Base-by-base conservation (phyloP, 2,329 filamentous ascomycete species). In the Paecilomyces variotii region DNA sequence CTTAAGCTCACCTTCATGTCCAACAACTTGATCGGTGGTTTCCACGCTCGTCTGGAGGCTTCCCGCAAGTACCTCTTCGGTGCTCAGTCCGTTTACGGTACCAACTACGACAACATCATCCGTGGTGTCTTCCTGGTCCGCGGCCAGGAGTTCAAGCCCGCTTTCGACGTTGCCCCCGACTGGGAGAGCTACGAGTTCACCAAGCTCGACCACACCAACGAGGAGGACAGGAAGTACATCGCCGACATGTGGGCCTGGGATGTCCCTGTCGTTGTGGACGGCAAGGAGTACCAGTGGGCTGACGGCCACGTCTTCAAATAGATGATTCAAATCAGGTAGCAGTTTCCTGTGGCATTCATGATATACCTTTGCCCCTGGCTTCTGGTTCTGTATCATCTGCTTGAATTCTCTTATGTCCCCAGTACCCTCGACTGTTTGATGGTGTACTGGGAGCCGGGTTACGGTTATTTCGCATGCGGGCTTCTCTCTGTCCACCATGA, bases 291-390 rank as follows among this genome's bases (percentile, higher is more conserved):
- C 81, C 80, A 86, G 76, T 90, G 88, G 82, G 89, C 89, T 73
- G 88, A 91, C 72, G 94, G 94, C 76, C 97, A 97, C 87, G 91
- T 97, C 77, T 97, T 97, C 89, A 97, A 97, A 85, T 97, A 96
- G 85, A 82, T 63, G 65, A 61, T 57, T 70, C 62, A 56, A 62
- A 63, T 59, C n/a, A 24, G 62, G 57, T 60, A 61, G 30, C 58
- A 62, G 61, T 62, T 65, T 63, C 60, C 52, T 57, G 62, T 54
- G 59, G 60, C 59, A 62, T 54, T 63, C 60, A 58, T 61, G 50
- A 55, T 58, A 34, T 49, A 28, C 51, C 49, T n/a, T 59, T 57
- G 28, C 27, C 53, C 54, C 55, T 59, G 39, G 19, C 9, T 45
- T 45, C 39, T 45, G 39, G 19, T 45, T 45, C 35, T 39, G 35